These are phyloP conservation scores for Pyrenophora teres DNA, from an alignment of 2,329 filamentous ascomycete species.

Conservation along the genomic window DNA sequence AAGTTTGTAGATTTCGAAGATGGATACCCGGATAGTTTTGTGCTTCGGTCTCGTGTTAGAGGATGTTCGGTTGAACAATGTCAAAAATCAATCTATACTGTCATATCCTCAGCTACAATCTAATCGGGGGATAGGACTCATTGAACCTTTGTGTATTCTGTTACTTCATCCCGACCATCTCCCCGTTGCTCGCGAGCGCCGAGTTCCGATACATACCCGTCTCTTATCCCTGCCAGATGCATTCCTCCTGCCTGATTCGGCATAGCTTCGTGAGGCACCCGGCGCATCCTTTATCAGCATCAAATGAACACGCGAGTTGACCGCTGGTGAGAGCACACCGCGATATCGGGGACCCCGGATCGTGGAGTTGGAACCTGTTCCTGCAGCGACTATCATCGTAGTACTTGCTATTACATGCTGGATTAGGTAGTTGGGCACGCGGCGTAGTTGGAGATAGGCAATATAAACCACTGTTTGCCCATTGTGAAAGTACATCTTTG, in stretches of 20 bases:
- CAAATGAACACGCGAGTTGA: constrained; percentile 3
- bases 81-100: no score
- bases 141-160: no score
- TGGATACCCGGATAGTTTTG: neutral
- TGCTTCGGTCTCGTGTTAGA: neutral
- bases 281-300: constrained; percentile 4
- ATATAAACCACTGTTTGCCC: neutral
- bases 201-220: constrained; percentile 3
- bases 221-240: constrained; percentile 3
- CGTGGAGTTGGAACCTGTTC: constrained; percentile 1
- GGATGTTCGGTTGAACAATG: no score
- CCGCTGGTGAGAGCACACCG: constrained; percentile 5
- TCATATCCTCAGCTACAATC: no score
- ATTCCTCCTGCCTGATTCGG: constrained; percentile 8
- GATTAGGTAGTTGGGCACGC: neutral
- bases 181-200: constrained; percentile 2
- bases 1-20: neutral
- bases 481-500: no score
- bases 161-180: no score
- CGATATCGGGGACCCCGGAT: constrained; percentile 6
- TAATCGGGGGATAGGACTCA: no score
- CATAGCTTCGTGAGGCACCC: constrained; percentile 1
- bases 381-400: constrained; percentile 8
- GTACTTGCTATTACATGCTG: neutral
- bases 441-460: neutral